Evolutionary conservation across 2,329 filamentous ascomycete species (phyloP).

Genomic region (Seiridium cupressi): DNA sequence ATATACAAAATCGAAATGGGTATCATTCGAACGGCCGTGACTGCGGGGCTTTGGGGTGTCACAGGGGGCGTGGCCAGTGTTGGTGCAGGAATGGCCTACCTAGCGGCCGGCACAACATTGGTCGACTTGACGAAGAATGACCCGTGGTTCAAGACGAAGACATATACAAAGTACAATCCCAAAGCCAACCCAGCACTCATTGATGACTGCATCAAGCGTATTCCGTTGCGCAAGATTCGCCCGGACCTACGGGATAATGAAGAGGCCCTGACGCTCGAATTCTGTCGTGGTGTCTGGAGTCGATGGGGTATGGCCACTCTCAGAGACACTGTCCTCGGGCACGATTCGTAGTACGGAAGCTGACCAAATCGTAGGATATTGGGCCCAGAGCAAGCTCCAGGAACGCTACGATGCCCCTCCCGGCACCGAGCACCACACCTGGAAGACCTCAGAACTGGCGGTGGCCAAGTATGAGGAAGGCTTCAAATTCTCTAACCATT

Average conservation of each 20-base stretch:
- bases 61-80: conserved; percentile 48
- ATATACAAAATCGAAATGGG: conserved; percentile 40
- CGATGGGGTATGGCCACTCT: conserved; percentile 52
- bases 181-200: conserved; percentile 60
- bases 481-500: conserved; percentile 29
- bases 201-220: conserved; percentile 61
- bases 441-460: conserved; percentile 26
- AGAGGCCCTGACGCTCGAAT: conserved; percentile 57
- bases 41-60: conserved; percentile 42
- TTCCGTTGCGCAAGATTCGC: conserved; percentile 62
- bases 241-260: conserved; percentile 64
- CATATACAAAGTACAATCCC: conserved; percentile 61
- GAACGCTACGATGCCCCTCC: conserved; percentile 28
- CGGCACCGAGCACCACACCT: conserved; percentile 27
- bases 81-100: conserved; percentile 47
- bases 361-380: conserved; percentile 42
- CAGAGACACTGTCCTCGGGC: neutral
- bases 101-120: conserved; percentile 54
- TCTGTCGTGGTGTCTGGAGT: conserved; percentile 67
- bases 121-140: conserved; percentile 58
- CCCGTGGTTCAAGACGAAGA: conserved; percentile 56
- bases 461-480: conserved; percentile 23
- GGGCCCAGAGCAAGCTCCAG: conserved; percentile 26
- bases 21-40: conserved; percentile 41
- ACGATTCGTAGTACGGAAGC: neutral